phyloP scores from a whole-genome alignment of 2,329 filamentous ascomycete genomes.

The Albifimbria verrucaria region DNA sequence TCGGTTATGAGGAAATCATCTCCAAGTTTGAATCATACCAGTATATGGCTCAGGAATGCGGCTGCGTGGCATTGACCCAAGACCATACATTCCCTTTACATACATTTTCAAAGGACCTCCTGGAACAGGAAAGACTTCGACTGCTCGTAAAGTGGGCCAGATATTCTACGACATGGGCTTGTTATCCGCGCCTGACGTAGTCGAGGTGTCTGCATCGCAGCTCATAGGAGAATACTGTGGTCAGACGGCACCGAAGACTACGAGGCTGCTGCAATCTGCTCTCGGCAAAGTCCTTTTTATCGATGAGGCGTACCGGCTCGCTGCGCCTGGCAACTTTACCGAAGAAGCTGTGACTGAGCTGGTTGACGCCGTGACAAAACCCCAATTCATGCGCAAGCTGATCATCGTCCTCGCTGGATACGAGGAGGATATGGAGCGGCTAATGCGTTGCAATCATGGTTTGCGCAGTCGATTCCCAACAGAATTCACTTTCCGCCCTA shows the following conservation, averaged over 20 bases:
- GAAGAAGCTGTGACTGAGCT: conserved; percentile 52
- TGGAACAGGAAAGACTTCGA: conserved; percentile 70
- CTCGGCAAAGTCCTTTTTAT: conserved; percentile 68
- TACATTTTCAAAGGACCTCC: conserved; percentile 64
- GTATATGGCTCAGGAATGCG: conserved; percentile 50
- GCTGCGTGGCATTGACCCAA: conserved; percentile 48
- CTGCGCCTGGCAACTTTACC: conserved; percentile 48
- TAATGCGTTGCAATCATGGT: conserved; percentile 60
- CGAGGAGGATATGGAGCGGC: conserved; percentile 59
- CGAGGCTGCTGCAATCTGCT: conserved; percentile 54
- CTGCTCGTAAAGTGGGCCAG: conserved; percentile 66
- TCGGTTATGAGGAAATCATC: conserved; percentile 58
- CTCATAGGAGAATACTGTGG: conserved; percentile 66
- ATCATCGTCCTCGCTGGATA: conserved; percentile 68
- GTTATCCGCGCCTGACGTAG: conserved; percentile 55
- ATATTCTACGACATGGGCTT: conserved; percentile 73
- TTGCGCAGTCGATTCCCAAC: conserved; percentile 63
- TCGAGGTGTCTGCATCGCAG: conserved; percentile 66
- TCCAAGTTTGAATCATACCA: conserved; percentile 54
- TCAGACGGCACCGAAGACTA: conserved; percentile 65
- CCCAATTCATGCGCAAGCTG: conserved; percentile 54
- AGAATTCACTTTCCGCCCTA: conserved; percentile 50
- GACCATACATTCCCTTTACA: conserved; percentile 55
- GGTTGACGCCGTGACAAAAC: conserved; percentile 49
- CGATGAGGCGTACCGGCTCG: conserved; percentile 67